phyloP scores from a whole-genome alignment of 2,329 filamentous ascomycete species.

The Calonectria multiphialidica region DNA sequence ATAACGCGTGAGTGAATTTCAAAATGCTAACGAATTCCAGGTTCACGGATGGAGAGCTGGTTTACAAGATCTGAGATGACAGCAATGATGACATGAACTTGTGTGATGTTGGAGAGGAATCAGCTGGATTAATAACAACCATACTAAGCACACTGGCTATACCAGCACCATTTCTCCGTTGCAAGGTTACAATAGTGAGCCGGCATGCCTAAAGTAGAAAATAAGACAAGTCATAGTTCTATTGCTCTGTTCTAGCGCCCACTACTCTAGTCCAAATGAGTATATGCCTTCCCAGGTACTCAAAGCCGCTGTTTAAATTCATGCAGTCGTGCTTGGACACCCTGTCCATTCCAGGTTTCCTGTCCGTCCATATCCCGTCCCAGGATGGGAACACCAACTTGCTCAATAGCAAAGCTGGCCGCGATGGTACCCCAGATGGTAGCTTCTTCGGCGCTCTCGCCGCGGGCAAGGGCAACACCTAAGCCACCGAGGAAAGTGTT shows the following conservation, averaged over 20 bases:
- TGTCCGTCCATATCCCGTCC: constrained; percentile 54
- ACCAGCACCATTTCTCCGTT: neutral
- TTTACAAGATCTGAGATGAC: constrained; percentile 73
- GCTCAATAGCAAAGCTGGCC: constrained; percentile 94
- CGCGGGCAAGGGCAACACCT: constrained; percentile 69
- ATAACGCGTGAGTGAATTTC: neutral
- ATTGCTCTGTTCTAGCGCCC: constrained; percentile 23
- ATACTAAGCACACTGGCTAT: neutral
- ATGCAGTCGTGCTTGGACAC: constrained; percentile 63
- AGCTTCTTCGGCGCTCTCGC: constrained; percentile 74
- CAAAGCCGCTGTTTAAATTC: constrained; percentile 61
- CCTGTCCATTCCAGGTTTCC: constrained; percentile 73
- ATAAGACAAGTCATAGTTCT: constrained; percentile 18
- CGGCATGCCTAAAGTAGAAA: neutral
- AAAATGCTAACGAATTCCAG: constrained; percentile 49
- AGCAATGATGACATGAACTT: constrained; percentile 6
- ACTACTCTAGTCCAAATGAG: neutral
- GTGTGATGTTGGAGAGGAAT: constrained; percentile 19
- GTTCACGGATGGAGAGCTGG: constrained; percentile 72
- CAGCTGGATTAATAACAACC: neutral
- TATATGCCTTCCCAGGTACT: constrained; percentile 23
- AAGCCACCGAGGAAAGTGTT: constrained; percentile 85
- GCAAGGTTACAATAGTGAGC: neutral
- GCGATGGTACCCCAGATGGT: constrained; percentile 84
- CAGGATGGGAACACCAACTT: constrained; percentile 83